These are phyloP conservation scores for Neofusicoccum kwambonambiense DNA, from an alignment of 2,329 filamentous ascomycete species.

Conservation along the genomic window DNA sequence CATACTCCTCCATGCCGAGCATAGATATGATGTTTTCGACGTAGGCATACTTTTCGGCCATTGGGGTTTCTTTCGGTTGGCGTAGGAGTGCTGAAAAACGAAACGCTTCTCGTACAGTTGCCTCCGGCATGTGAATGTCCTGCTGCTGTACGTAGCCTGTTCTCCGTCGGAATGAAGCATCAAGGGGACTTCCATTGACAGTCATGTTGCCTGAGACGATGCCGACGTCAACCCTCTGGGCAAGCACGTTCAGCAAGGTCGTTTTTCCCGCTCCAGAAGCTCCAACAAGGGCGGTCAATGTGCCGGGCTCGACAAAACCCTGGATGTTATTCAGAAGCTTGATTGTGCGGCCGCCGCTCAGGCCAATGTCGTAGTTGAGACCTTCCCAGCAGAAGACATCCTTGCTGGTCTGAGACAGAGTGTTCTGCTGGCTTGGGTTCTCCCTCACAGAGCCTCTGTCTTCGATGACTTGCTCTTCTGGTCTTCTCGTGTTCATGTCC, in stretches of 20 bases:
- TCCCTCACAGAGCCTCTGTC: too few species aligned
- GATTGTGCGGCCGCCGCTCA: constrained; percentile 51
- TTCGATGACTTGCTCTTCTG: too few species aligned
- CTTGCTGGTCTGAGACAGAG: not conserved
- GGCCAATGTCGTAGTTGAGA: constrained; percentile 51
- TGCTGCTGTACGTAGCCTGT: constrained; percentile 42
- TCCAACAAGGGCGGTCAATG: constrained; percentile 48
- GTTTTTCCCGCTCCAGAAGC: constrained; percentile 41
- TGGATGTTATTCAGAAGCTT: constrained; percentile 53
- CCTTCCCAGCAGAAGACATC: constrained; percentile 67
- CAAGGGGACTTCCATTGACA: constrained; percentile 36
- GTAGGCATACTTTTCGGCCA: constrained; percentile 59
- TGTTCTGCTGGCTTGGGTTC: too few species aligned
- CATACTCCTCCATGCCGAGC: constrained; percentile 66
- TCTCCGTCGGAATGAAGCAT: constrained; percentile 36
- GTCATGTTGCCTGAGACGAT: constrained; percentile 41
- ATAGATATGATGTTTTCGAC: constrained; percentile 66
- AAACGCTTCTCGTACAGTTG: constrained; percentile 38
- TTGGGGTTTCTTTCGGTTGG: constrained; percentile 55
- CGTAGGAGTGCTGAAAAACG: constrained; percentile 37
- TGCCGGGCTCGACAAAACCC: constrained; percentile 57
- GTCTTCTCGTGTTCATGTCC: constrained; percentile 20
- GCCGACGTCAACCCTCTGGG: constrained; percentile 36
- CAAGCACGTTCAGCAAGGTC: constrained; percentile 37
- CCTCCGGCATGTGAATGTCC: constrained; percentile 56